Conservation (phyloP, 106 monocot species). For the Iris macrosiphon region DNA sequence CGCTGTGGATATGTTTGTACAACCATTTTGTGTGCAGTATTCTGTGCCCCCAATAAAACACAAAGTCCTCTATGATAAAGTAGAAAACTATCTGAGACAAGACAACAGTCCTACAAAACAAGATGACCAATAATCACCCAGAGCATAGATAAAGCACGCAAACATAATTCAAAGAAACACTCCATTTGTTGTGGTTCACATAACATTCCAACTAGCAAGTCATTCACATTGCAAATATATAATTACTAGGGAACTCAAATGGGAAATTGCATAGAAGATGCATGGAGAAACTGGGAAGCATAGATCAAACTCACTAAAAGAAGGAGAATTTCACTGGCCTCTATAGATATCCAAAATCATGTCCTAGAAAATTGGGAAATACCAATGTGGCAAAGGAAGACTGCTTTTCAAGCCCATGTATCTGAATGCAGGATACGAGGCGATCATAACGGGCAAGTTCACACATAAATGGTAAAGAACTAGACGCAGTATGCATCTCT, state of each 20-base stretch:
- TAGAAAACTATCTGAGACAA: conserved; percentile 46
- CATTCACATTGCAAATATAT: too few species aligned
- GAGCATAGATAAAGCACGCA: too few species aligned
- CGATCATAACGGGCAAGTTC: conserved; percentile 78
- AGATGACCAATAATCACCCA: too few species aligned
- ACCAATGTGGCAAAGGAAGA: conserved; percentile 84
- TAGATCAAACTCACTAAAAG: too few species aligned
- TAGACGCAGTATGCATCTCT: conserved; percentile 61
- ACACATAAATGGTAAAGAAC: conserved; percentile 77
- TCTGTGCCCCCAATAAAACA: conserved; percentile 62
- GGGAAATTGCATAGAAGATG: too few species aligned
- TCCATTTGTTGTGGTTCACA: too few species aligned
- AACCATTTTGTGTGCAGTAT: conserved; percentile 57
- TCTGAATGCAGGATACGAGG: conserved; percentile 77
- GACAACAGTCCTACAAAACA: conserved; percentile 38
- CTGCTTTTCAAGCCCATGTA: conserved; percentile 76
- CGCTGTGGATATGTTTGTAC: conserved; percentile 54
- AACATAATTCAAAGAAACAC: too few species aligned
- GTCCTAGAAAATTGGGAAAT: conserved; percentile 12
- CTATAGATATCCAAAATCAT: background rate
- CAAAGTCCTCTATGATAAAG: conserved; percentile 56
- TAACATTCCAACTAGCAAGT: too few species aligned
- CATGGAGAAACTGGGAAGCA: too few species aligned
- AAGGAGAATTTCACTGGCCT: too few species aligned
- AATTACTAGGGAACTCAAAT: too few species aligned